These are phyloP conservation scores for Amaranthus cruentus DNA, from an alignment of 148 eudicot genomes.

Conservation along the genomic window DNA sequence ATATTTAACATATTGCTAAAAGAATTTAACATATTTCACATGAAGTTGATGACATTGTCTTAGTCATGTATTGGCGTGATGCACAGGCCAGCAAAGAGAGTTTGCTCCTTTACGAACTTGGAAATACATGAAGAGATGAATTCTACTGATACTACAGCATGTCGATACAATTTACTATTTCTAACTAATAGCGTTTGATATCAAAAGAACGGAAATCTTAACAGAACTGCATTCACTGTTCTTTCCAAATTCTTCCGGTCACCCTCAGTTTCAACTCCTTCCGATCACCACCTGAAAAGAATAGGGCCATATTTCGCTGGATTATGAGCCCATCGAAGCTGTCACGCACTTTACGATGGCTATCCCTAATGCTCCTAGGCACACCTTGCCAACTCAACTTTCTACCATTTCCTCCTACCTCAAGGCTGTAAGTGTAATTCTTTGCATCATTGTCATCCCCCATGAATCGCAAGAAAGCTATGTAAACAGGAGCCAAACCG, in stretches of 20 bases:
- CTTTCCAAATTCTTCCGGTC: constrained; percentile 51
- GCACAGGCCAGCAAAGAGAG: constrained; percentile 44
- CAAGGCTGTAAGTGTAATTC: constrained; percentile 50
- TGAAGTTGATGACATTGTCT: constrained; percentile 7
- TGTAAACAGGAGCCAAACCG: constrained; percentile 58
- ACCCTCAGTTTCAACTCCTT: constrained; percentile 56
- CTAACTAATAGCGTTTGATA: neutral
- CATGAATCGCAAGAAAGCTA: constrained; percentile 56
- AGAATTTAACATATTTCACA: neutral
- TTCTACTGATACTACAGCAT: constrained; percentile 9
- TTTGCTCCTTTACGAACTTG: constrained; percentile 31
- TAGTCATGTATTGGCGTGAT: constrained; percentile 17
- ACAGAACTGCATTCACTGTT: constrained; percentile 16
- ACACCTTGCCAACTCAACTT: constrained; percentile 54
- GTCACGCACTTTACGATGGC: constrained; percentile 54
- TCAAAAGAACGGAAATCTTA: neutral
- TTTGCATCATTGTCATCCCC: constrained; percentile 56
- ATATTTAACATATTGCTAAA: neutral
- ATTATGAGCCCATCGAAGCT: constrained; percentile 54
- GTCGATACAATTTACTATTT: neutral
- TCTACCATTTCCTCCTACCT: constrained; percentile 54
- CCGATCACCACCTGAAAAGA: constrained; percentile 63
- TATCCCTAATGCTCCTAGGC: constrained; percentile 50
- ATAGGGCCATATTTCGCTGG: constrained; percentile 61
- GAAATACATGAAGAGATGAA: constrained; percentile 26